These are phyloP conservation scores for Paradendryphiella salina DNA, from an alignment of 2,329 filamentous ascomycete genomes.

Conservation along the genomic window DNA sequence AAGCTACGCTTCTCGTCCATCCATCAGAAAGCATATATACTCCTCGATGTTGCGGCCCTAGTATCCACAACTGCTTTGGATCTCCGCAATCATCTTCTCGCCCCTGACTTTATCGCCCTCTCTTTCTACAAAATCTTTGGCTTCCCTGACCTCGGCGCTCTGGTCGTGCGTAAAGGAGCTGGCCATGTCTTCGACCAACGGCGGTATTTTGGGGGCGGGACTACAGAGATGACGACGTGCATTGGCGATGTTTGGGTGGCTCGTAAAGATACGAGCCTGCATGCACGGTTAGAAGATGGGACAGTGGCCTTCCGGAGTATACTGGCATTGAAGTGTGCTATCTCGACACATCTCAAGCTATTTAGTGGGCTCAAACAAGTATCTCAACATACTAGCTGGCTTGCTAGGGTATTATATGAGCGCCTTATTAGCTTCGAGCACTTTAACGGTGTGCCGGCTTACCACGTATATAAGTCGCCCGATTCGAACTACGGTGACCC, in stretches of 20 bases:
- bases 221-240: constrained; percentile 60
- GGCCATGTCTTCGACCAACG: constrained; percentile 58
- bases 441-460: constrained; percentile 56
- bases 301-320: constrained; percentile 69
- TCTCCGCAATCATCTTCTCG: constrained; percentile 58
- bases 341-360: constrained; percentile 59
- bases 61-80: constrained; percentile 65
- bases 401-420: constrained; percentile 57
- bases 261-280: constrained; percentile 57
- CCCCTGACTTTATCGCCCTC: constrained; percentile 80
- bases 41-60: constrained; percentile 70
- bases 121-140: constrained; percentile 98
- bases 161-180: constrained; percentile 76
- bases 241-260: constrained; percentile 59
- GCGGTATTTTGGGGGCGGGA: constrained; percentile 70
- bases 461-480: constrained; percentile 60
- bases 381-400: constrained; percentile 60
- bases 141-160: constrained; percentile 83
- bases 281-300: constrained; percentile 68
- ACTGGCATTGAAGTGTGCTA: constrained; percentile 63
- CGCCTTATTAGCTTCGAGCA: constrained; percentile 56
- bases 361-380: constrained; percentile 63
- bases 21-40: constrained; percentile 62
- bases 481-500: constrained; percentile 56
- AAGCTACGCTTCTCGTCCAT: constrained; percentile 20